These are phyloP conservation scores for Sedum album DNA, from an alignment of 164 flowering plant species.

Conservation along the genomic window DNA sequence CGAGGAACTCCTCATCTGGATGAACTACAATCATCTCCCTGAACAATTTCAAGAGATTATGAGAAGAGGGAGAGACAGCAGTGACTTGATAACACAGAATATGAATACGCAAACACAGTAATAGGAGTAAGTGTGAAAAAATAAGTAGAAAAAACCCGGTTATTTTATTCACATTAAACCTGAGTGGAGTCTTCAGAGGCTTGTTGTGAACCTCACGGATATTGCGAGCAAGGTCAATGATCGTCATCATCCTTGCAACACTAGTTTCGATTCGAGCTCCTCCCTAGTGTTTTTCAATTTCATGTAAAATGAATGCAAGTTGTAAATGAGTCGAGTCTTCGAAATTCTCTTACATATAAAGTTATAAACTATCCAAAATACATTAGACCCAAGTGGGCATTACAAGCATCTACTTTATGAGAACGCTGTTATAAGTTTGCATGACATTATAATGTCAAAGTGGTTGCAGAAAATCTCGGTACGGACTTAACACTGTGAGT, in stretches of 20 bases:
- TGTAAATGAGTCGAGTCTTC: neutral
- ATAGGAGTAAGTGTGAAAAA: neutral
- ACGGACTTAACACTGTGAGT: neutral
- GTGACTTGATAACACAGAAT: too few relatives aligned
- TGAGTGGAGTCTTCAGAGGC: constrained; percentile 89
- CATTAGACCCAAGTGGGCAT: neutral
- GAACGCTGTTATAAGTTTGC: too few relatives aligned
- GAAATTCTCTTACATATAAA: neutral
- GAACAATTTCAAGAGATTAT: constrained; percentile 9
- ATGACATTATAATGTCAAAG: too few relatives aligned
- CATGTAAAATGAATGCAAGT: neutral
- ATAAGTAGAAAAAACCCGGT: neutral
- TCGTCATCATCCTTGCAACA: constrained; percentile 88
- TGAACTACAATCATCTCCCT: constrained; percentile 96
- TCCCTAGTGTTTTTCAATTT: constrained; percentile 26
- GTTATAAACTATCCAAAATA: neutral
- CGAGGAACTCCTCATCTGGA: constrained; percentile 78
- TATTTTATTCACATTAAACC: constrained; percentile 24
- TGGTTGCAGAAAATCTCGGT: too few relatives aligned
- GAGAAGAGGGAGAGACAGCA: neutral
- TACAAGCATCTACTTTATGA: neutral
- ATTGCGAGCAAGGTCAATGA: constrained; percentile 93
- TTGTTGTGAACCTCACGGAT: constrained; percentile 92
- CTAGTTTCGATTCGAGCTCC: constrained; percentile 83
- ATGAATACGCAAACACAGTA: too few relatives aligned